Evolutionary conservation across 148 eudicot genomes (phyloP).

Genomic region (Cornus florida): DNA sequence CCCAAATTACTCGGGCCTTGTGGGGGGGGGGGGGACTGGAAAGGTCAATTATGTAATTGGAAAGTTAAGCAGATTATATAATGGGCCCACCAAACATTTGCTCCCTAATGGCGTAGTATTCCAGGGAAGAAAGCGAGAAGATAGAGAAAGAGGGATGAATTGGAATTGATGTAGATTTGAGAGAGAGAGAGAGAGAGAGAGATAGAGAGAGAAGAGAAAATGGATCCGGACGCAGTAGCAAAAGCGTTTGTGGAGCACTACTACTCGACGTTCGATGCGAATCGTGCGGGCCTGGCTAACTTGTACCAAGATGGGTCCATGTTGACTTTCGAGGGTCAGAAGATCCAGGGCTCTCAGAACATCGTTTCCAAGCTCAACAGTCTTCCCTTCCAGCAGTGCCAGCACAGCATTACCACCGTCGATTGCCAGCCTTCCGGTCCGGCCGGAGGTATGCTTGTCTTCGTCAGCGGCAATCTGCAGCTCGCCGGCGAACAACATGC

Average conservation of each 20-base stretch:
- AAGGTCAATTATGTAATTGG: no score
- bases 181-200: not conserved
- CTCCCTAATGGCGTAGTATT: no score
- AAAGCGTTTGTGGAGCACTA: constrained; percentile 64
- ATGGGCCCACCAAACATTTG: no score
- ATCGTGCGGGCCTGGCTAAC: constrained; percentile 40
- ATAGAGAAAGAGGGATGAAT: no score
- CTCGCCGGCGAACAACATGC: constrained; percentile 60
- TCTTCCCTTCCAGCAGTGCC: constrained; percentile 63
- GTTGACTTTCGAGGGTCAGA: constrained; percentile 65
- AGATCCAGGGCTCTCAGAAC: constrained; percentile 43
- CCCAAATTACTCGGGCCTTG: no score
- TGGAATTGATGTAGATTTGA: not conserved
- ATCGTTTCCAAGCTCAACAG: constrained; percentile 49
- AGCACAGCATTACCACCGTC: constrained; percentile 51
- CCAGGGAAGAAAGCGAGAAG: no score
- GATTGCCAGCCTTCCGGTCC: constrained; percentile 75
- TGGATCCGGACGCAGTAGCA: constrained; percentile 50
- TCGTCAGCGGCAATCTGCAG: constrained; percentile 62
- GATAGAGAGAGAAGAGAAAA: not conserved
- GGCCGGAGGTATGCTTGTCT: constrained; percentile 58
- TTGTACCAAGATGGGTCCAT: constrained; percentile 62
- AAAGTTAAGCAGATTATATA: no score
- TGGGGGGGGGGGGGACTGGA: no score
- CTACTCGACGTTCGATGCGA: constrained; percentile 67